Evolutionary conservation across 805 yeast species (phyloP), one percentile per base, ranked within the genome.

Genomic region (Myxozyma mucilagina): DNA sequence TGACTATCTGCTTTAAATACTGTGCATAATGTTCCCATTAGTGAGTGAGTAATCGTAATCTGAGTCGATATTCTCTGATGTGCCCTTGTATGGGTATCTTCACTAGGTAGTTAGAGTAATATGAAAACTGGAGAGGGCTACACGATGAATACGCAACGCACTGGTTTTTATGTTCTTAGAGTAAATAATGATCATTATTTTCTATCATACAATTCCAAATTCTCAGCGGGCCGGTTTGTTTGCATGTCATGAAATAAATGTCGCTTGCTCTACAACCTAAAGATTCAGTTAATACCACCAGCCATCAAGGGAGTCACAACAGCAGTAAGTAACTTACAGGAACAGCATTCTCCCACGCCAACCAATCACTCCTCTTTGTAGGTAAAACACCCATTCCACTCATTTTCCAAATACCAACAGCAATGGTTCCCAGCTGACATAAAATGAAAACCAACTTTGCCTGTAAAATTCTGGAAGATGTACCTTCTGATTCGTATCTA

Each of bases 371-470:
- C 49, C 81, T 81, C 41, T 85, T 87, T 68, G 87, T 89, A 24
- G 99, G 99, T 61, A 93, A 84, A 66, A 93, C 77, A 0, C 97
- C 98, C 97, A 93, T 89, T 24, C 80, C 78, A 68, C 88, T 85
- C 61, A 94, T 76, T 73, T 94, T 94, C 84, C 90, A 91, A 16
- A 91, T 70, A 1, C 97, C 98, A 41, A 90, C 83, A 3, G 79
- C 82, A 75, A 92, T 77, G 54, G 86, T 80, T 4, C 82, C 80
- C 47, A 85, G 47, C 61, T 82, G 83, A 58, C 80, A 76, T 10
- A 76, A 63, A 6, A 84, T 64, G 67, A 75, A 87, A 36, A 81
- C 79, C 2, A 77, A 47, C 77, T 82, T 82, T 11, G 86, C 80
- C 35, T 71, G 43, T 24, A 61, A 36, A 31, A 78, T 69, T 48